phyloP scores from a whole-genome alignment of 805 yeast species.

The Saccharomycodes ludwigii region DNA sequence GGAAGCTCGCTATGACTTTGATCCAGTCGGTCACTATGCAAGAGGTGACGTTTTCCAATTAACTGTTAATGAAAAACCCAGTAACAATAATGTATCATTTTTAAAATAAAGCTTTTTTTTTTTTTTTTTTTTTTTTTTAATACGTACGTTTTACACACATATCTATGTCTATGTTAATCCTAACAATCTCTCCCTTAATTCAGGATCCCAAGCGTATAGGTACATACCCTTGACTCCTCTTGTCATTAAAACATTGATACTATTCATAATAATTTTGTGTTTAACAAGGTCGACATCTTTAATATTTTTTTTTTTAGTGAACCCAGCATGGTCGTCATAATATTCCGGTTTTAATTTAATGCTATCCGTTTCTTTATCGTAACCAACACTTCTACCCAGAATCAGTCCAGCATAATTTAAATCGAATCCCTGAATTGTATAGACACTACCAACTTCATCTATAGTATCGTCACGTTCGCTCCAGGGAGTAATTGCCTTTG shows the following conservation, averaged over 20 bases:
- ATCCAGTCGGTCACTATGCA: conserved; percentile 31
- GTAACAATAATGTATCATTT: background rate
- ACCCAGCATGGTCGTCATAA: conserved; percentile 36
- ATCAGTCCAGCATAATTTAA: conserved; percentile 35
- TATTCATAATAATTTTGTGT: conserved; percentile 30
- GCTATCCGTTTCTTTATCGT: conserved; percentile 25
- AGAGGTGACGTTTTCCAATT: conserved; percentile 32
- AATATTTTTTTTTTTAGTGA: conserved; percentile 30
- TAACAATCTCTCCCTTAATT: conserved; percentile 23
- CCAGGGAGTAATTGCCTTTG: conserved; percentile 31
- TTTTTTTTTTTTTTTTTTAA: too few species aligned
- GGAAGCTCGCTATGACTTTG: conserved; percentile 31
- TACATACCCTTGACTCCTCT: conserved; percentile 34
- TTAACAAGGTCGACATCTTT: conserved; percentile 25
- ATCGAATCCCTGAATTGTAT: conserved; percentile 37
- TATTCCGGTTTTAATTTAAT: conserved; percentile 24
- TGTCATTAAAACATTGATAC: conserved; percentile 32
- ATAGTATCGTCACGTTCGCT: conserved; percentile 33
- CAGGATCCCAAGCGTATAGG: conserved; percentile 31
- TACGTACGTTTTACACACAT: too few species aligned
- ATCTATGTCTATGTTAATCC: conserved; percentile 4
- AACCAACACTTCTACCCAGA: conserved; percentile 30
- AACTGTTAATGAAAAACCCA: conserved; percentile 27
- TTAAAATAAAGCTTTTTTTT: too few species aligned
- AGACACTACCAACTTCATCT: conserved; percentile 36